Evolutionary conservation across 176 grass and related monocot genomes (phyloP), one percentile per base, ranked within the genome.

Genomic region (Poa annua): DNA sequence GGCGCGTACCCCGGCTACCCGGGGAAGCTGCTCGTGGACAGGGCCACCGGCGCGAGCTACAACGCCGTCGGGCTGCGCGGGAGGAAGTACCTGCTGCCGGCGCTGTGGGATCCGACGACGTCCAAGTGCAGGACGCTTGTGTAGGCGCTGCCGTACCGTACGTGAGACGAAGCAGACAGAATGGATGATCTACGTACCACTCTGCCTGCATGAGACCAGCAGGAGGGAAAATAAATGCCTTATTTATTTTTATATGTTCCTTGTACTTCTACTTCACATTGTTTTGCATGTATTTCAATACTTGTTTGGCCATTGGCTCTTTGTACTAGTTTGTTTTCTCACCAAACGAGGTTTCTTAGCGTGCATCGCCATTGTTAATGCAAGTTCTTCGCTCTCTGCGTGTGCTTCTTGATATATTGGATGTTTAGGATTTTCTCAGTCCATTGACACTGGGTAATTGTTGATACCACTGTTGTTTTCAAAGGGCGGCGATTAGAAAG

Each of bases 1-100:
- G 96, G 96, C 16, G 81, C 92, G 7, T 94, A 88, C 80, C 75
- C 92, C 3, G 96, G 92, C 1, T 98, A 93, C 85, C 90, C 92
- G 0, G 96, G 96, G 33, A 90, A 81, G 72, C 76, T 95, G 47
- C 77, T 88, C 71, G 44, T 39, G 24, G 96, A 98, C 76, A 42
- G 81, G 14, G 65, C 36, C 14, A 95, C 92, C 20, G 87, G 92
- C 25, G 92, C 83, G 33, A 93, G 92, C 85, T 98, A 93, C 81
- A 98, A 98, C 54, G 92, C 92, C 52, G 52, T 75, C 57, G 96
- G 96, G 67, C 42, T 93, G 8, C 77, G 71, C 57, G 89, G 85
- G 24, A 47, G 96, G 85, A 90, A 90, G 89, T 93, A 90, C 81
- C 67, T 98, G 47, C 85, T 98, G 0, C 96, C 96, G 50, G 96